Base-by-base conservation (phyloP, 805 yeast species). In the Pichia nanzhaoensis region DNA sequence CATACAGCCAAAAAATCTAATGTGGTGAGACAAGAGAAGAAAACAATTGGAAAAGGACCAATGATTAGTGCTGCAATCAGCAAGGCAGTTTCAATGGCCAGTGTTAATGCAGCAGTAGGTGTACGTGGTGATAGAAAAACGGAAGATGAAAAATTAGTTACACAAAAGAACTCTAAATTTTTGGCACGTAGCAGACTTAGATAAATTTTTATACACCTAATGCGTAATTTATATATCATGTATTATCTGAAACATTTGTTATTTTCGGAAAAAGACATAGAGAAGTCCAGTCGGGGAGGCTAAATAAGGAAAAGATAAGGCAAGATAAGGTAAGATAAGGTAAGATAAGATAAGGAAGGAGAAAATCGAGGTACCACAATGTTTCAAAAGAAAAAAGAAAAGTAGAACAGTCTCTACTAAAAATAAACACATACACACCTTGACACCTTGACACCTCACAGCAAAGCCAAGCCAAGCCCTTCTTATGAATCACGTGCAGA, bases 91-190 rank as follows among this genome's bases (percentile, higher is more conserved):
- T 47, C 54, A 7, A 55, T 53, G 45, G 50, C 59, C 2, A 39
- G 39, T 24, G 34, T 31, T 6, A 46, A 48, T 42, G 50, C 54
- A 2, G 49, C 47, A 12, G 53, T 47, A 28, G 53, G 50, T 2
- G 42, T 20, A 0, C 35, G 35, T 30, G 35, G 31, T 8, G 35
- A 30, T 13, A 21, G n/a, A n/a, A 21, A 19, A 5, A 16, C 18
- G 13, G 31, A 35, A 8, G 46, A 31, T 30, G 39, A 40, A 14
- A 38, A 43, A n/a, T 39, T 30, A 16, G 69, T 79, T 18, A 78
- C 84, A 3, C 66, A 78, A 14, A 67, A 74, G 74, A 80, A 78
- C 57, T 80, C 86, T 5, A 77, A 76, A 54, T 66, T 82, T 39
- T 61, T 81, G 47, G 80, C 84, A 4, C 64, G 86, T 55, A 74